Evolutionary conservation across 2,329 filamentous ascomycete species (phyloP).

Genomic region (Metarhizium album): DNA sequence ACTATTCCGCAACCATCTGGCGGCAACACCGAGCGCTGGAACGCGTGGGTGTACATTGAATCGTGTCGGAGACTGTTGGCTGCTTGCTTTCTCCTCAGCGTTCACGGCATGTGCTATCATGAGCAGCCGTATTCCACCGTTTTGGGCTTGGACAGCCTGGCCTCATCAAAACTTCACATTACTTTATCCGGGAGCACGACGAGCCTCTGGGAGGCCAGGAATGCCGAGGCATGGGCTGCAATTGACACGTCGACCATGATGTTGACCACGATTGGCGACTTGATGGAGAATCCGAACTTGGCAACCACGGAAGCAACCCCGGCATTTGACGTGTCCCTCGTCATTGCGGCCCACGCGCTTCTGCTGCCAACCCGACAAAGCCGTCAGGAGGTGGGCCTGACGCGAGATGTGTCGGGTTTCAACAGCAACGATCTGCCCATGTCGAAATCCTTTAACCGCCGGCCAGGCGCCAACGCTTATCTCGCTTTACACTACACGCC

Average conservation of each 20-base stretch:
- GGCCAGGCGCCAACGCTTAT: constrained; percentile 40
- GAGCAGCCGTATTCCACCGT: constrained; percentile 31
- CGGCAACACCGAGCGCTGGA: constrained; percentile 31
- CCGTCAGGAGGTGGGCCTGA: constrained; percentile 15
- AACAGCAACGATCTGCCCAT: constrained; percentile 19
- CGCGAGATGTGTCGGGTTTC: constrained; percentile 14
- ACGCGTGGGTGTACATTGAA: constrained; percentile 41
- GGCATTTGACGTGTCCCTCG: constrained; percentile 28
- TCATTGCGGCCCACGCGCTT: constrained; percentile 29
- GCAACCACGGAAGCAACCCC: constrained; percentile 24
- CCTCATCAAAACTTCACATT: constrained; percentile 27
- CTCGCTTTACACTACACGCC: constrained; percentile 47
- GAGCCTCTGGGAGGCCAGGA: constrained; percentile 38
- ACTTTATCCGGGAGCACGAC: constrained; percentile 35
- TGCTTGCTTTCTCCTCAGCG: constrained; percentile 45
- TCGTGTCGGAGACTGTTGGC: constrained; percentile 42
- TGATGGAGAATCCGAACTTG: constrained; percentile 22
- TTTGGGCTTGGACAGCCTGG: constrained; percentile 26
- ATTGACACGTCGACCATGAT: constrained; percentile 18
- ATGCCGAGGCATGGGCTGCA: constrained; percentile 34
- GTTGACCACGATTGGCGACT: constrained; percentile 16
- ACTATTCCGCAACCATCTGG: not conserved
- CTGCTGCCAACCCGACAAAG: constrained; percentile 25
- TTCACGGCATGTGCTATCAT: constrained; percentile 43
- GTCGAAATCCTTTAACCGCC: constrained; percentile 31